Conservation (phyloP, 2,329 filamentous ascomycete species). For the Gyromitra esculenta region DNA sequence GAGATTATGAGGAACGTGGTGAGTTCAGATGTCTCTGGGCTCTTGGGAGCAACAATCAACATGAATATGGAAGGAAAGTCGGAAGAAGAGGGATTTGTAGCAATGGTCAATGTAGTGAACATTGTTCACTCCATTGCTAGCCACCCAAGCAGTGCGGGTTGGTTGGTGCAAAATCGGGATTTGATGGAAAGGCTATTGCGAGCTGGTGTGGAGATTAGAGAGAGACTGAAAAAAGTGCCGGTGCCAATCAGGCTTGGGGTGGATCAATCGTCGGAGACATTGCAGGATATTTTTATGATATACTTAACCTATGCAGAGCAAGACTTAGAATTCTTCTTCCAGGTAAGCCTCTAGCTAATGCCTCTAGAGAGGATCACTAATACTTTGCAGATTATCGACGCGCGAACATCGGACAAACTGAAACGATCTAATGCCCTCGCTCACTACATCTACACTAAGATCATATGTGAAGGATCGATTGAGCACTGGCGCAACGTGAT, state of each 20-base stretch:
- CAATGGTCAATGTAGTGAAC: constrained; percentile 87
- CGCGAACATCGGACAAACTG: constrained; percentile 83
- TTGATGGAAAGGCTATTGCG: constrained; percentile 71
- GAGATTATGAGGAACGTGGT: constrained; percentile 78
- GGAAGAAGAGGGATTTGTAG: constrained; percentile 73
- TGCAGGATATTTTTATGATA: constrained; percentile 84
- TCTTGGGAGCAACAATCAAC: constrained; percentile 73
- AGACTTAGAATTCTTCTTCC: constrained; percentile 84
- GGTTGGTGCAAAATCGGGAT: constrained; percentile 69
- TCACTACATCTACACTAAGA: constrained; percentile 82
- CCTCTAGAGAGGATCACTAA: constrained; percentile 38
- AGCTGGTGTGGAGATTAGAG: constrained; percentile 81
- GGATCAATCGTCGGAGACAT: constrained; percentile 86
- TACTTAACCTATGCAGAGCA: constrained; percentile 78
- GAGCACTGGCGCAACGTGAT: constrained; percentile 86
- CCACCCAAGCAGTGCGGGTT: constrained; percentile 71
- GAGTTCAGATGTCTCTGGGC: constrained; percentile 74
- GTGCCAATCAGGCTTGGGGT: constrained; percentile 78
- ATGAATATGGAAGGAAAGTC: constrained; percentile 72
- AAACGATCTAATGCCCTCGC: constrained; percentile 79
- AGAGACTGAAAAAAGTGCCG: constrained; percentile 73
- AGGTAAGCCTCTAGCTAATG: constrained; percentile 63
- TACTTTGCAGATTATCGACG: constrained; percentile 68
- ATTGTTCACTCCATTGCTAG: constrained; percentile 80
- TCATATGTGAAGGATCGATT: constrained; percentile 84